These are phyloP conservation scores for Triticum timopheevii DNA, from an alignment of 176 grass and related monocot species.

Conservation along the genomic window DNA sequence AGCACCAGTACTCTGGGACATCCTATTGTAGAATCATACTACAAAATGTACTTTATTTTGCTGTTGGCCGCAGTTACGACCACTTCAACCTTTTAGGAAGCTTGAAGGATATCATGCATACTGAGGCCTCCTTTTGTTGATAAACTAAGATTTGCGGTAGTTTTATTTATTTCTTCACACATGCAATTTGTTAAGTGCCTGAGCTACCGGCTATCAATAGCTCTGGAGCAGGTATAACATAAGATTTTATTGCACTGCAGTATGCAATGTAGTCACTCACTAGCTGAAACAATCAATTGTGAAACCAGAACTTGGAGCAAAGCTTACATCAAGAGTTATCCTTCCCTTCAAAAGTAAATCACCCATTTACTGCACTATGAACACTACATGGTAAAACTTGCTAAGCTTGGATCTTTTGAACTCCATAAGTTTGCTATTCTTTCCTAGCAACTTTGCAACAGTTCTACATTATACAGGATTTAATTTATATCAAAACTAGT, in stretches of 20 bases:
- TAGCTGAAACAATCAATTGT: background rate
- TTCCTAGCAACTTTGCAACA: background rate
- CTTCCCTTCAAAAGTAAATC: background rate
- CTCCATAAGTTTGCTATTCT: background rate
- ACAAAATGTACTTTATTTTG: background rate
- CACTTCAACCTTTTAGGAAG: background rate
- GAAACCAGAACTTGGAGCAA: background rate
- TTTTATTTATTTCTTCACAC: background rate
- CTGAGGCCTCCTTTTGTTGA: background rate
- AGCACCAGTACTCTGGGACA: background rate
- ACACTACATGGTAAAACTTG: background rate
- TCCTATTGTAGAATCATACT: background rate
- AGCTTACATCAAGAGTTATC: background rate
- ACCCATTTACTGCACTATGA: background rate
- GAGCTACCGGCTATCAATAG: background rate
- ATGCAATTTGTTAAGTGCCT: background rate
- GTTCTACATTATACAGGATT: background rate
- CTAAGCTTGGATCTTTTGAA: background rate
- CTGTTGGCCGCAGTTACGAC: background rate
- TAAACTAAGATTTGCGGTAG: background rate
- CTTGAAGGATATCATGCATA: background rate
- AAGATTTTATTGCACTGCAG: background rate
- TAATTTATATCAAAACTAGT: background rate
- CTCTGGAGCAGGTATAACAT: background rate
- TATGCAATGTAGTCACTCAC: background rate